These are phyloP conservation scores for Canariomyces notabilis DNA, from an alignment of 2,329 filamentous ascomycete species.

Conservation along the genomic window DNA sequence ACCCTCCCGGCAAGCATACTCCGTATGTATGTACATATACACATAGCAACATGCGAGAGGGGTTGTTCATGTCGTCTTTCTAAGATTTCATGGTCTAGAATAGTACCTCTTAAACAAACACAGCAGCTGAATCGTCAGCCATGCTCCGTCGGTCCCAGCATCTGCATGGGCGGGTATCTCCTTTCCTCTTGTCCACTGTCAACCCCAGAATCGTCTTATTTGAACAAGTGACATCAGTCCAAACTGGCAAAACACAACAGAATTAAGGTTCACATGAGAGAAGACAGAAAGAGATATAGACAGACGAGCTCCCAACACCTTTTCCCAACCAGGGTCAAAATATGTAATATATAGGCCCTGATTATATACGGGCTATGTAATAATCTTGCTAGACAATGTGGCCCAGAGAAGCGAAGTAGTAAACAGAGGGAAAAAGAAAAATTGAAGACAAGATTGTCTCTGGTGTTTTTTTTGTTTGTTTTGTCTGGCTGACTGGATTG, in stretches of 20 bases:
- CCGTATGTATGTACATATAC: too few relatives aligned
- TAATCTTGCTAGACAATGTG: background rate
- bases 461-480: background rate
- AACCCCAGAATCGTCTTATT: background rate
- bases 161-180: background rate
- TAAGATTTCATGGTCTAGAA: background rate
- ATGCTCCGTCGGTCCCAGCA: background rate
- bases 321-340: background rate
- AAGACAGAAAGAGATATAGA: conserved; percentile 2
- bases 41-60: conserved; percentile 1
- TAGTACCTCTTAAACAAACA: background rate
- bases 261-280: background rate
- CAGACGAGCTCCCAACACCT: background rate
- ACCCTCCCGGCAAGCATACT: too few relatives aligned
- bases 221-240: background rate
- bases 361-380: conserved; percentile 6
- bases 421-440: conserved; percentile 6
- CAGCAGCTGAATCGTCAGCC: background rate
- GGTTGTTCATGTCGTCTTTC: background rate
- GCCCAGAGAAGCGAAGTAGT: conserved; percentile 8
- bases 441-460: background rate
- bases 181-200: background rate
- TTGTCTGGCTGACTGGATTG: conserved; percentile 5
- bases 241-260: background rate
- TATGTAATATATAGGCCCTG: background rate